Percentiles rank a stretch among this genome's conserved stretches.
These are phyloP conservation scores for Nothophytophthora sp. DNA, from an alignment of 352 stramenopile species.

Conservation along the genomic window DNA sequence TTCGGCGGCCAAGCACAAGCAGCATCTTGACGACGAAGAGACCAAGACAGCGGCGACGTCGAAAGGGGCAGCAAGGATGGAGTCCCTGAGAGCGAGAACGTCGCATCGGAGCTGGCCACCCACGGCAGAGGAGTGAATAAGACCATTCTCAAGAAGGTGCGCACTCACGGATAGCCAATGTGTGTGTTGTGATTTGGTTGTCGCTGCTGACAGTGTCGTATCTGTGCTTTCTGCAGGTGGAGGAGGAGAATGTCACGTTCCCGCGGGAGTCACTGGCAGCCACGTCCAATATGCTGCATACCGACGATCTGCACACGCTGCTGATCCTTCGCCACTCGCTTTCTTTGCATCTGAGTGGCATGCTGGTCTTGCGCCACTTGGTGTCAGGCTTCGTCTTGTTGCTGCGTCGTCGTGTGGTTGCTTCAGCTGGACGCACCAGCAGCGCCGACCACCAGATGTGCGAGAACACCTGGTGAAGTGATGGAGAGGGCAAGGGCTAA, in stretches of 20 bases:
- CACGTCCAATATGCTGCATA: conserved; percentile 57
- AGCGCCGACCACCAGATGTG: too few species aligned
- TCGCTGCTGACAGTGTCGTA: background rate
- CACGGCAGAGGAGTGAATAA: conserved; percentile 38
- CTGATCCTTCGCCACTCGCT: conserved; percentile 54
- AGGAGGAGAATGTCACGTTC: conserved; percentile 65
- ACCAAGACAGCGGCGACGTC: conserved; percentile 31
- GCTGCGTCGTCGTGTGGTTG: too few species aligned
- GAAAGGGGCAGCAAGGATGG: conserved; percentile 16
- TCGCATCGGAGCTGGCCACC: conserved; percentile 18
- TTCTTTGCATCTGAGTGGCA: conserved; percentile 33
- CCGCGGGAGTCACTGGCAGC: conserved; percentile 46
- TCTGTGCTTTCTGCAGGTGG: conserved; percentile 43
- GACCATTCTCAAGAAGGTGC: conserved; percentile 63
- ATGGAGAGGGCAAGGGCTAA: too few species aligned
- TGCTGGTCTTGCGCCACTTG: too few species aligned
- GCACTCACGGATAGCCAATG: background rate
- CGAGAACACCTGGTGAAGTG: too few species aligned
- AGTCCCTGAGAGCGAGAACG: conserved; percentile 10
- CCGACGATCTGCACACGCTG: conserved; percentile 67
- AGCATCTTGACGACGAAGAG: conserved; percentile 40
- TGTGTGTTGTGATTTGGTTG: too few species aligned
- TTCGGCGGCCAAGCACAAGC: conserved; percentile 63
- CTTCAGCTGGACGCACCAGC: too few species aligned
- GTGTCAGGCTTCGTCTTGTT: too few species aligned